Conservation (phyloP, 2,329 filamentous ascomycete genomes). For the Pseudocercospora musae region DNA sequence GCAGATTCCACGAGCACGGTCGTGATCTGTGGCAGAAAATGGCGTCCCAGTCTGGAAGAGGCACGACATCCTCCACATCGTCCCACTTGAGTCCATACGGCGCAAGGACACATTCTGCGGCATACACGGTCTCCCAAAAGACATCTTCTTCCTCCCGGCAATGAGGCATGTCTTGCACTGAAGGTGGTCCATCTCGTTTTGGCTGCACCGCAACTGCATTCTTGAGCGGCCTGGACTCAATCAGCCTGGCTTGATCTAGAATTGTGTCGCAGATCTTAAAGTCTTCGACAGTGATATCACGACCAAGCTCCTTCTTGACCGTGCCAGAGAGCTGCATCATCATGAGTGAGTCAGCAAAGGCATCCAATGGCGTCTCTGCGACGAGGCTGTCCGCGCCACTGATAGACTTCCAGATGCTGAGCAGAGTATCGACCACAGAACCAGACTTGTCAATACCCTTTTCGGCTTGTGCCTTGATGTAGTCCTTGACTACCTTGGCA, state of each 20-base stretch:
- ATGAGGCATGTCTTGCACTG: conserved; percentile 31
- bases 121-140: conserved; percentile 25
- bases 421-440: conserved; percentile 30
- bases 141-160: conserved; percentile 26
- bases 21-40: conserved; percentile 32
- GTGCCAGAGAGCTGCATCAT: conserved; percentile 36
- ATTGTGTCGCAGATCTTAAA: conserved; percentile 34
- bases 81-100: conserved; percentile 31
- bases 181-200: conserved; percentile 30
- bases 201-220: conserved; percentile 12
- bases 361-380: conserved; percentile 24
- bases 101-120: conserved; percentile 24
- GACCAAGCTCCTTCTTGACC: conserved; percentile 33
- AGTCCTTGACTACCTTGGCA: conserved; percentile 29
- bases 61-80: conserved; percentile 36
- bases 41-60: conserved; percentile 34
- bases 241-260: conserved; percentile 31
- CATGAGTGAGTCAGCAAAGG: conserved; percentile 35
- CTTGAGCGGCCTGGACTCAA: conserved; percentile 27
- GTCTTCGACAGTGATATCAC: conserved; percentile 34
- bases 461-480: conserved; percentile 28
- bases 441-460: conserved; percentile 28
- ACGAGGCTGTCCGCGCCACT: conserved; percentile 29
- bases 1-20: conserved; percentile 33
- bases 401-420: conserved; percentile 34